A percentile compares a stretch with the other conserved stretches of the same genome.
phyloP scores from a whole-genome alignment of 1,284 basidiomycete species.

The Cutaneotrichosporon spelunceum region DNA sequence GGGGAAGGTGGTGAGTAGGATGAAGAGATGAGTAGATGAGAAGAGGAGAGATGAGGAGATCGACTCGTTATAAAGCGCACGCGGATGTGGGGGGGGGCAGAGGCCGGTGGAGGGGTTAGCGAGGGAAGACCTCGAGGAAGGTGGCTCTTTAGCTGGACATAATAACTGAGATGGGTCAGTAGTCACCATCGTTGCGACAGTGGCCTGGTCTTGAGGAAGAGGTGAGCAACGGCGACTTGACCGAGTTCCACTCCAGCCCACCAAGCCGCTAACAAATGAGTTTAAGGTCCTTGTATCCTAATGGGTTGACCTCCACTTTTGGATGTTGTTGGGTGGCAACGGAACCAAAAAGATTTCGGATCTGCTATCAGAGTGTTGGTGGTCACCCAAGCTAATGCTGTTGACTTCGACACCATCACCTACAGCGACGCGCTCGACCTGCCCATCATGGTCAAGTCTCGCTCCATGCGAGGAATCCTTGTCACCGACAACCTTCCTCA shows the following conservation, averaged over 20 bases:
- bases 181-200: background rate
- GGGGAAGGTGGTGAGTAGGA: conserved; percentile 1
- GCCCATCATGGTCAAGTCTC: conserved; percentile 43
- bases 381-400: background rate
- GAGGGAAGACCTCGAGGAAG: background rate
- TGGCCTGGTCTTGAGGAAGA: background rate
- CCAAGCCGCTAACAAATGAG: background rate
- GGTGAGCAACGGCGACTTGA: background rate
- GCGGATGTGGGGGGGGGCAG: no score
- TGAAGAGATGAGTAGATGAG: background rate
- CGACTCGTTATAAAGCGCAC: background rate
- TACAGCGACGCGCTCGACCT: background rate
- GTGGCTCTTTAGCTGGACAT: background rate
- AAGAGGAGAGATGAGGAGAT: background rate
- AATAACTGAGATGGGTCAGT: no score
- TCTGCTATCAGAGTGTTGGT: background rate
- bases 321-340: conserved; percentile 8
- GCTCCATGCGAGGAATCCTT: conserved; percentile 48
- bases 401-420: background rate
- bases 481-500: conserved; percentile 60
- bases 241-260: background rate
- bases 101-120: no score
- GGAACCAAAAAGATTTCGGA: conserved; percentile 7
- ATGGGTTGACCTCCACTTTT: background rate
- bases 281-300: background rate